Base-by-base conservation (phyloP, 1,139 yeast genomes). In the Blastobotrys buckinghamii region DNA sequence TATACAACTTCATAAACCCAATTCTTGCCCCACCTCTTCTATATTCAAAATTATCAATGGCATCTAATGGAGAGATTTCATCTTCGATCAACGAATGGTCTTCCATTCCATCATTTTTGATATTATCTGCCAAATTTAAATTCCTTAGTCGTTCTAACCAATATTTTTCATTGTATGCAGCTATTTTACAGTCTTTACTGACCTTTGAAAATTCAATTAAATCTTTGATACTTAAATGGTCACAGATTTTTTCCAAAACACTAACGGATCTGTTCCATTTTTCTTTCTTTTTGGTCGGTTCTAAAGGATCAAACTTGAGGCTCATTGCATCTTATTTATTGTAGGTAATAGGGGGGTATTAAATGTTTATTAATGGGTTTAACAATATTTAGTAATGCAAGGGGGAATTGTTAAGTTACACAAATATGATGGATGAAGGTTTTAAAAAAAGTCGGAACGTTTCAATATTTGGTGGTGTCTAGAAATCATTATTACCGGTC, bases 61-160 rank as follows among this genome's bases (percentile, higher is more conserved):
- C 56, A 15, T 55, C 53, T n/a, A 58, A 40, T 26, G 49, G 42
- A 24, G 53, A 39, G 34, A 45, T 39, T 22, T 49, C 27, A 27
- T 40, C 38, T 16, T 48, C 48, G 1, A 39, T 39, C 27, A 63
- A 41, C 29, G 57, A 59, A 32, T 56, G 57, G 16, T 56, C 50
- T 29, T 50, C 49, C 19, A 60, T 46, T 36, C 62, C 62, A 13
- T 53, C 52, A 33, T 61, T 55, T 53, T 47, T 20, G 40, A 45
- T 7, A 46, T 41, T 22, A 52, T 47, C 49, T 47, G 55, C 12
- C 49, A 79, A 60, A 0, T 75, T 78, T 66, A 84, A 70, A 26
- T 60, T 63, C 53, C 63, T 67, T 46, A 84, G 66, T 59, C 75
- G 72, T 5, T 69, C 57, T 5, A 74, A 61, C 90, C 90, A 84